Base-by-base conservation (phyloP, 2,329 filamentous ascomycete species). In the Fusarium tuaranense region DNA sequence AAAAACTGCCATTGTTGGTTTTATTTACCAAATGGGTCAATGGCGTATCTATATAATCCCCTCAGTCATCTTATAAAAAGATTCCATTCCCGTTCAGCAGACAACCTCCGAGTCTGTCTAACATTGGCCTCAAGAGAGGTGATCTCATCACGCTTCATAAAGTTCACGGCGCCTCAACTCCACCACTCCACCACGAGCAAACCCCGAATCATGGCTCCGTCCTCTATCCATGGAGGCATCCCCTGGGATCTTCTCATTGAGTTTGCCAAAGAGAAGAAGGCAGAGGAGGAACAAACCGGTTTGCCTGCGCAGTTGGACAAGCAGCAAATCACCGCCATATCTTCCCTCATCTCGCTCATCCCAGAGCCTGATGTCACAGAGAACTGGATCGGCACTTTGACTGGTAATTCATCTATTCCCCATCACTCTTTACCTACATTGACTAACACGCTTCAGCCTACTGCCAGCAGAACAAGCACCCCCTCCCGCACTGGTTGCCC, bases 291-390 rank as follows among this genome's bases (percentile, higher is more conserved):
- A 38, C 27, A 13, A 38, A 71, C 67, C 4, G 73, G 73, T 3
- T 44, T 71, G 16, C 83, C 85, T 0, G 80, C 83, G 1, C 81
- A 82, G 0, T 75, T 88, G 34, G 82, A 82, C 0, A 78, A 80
- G 6, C 71, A 77, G 6, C 83, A 89, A 75, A 77, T 80, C 12
- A 78, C 80, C 44, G 84, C 86, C 18, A 76, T 90, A 30, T 78
- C 81, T 1, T 78, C 82, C 7, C 81, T 90, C 55, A 80, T 84
- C 63, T 71, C 76, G 2, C 78, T 81, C 32, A 30, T 68, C 38
- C 55, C 68, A 18, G 80, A 82, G 63, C 80, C 80, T 10, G 72
- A 80, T 12, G 36, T 81, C 6, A 73, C 75, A 9, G 74, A 77
- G 8, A 78, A 81, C 70, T 80, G 81, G 59, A 78, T 84, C 27